Base-by-base conservation (phyloP, 805 yeast genomes). In the Metschnikowia cubensis region DNA sequence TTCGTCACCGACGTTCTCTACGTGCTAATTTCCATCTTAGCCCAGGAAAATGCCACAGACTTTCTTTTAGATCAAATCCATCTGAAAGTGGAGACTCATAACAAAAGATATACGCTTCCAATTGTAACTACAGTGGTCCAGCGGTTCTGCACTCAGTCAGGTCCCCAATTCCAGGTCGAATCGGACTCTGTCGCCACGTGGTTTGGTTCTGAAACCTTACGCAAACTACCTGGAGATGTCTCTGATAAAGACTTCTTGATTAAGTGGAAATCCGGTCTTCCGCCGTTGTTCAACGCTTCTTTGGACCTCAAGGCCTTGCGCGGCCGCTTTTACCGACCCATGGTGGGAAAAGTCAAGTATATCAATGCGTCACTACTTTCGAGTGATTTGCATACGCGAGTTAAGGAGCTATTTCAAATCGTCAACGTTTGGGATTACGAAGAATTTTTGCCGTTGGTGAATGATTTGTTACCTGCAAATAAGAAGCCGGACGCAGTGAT, bases 201-300 rank as follows among this genome's bases (percentile, higher is more conserved):
- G 87, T 81, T 80, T 57, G 96, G 96, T 0, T 60, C 79, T 2
- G 70, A 75, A 46, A 69, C 83, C 0, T 68, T 88, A 47, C 53
- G 51, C 36, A 50, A 48, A 11, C 29, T 52, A 36, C 47, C 56
- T 6, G 42, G 33, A 6, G 47, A 57, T 2, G 42, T 52, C 5
- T 49, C 57, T 14, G 55, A 56, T 0, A 79, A 80, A 37, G 89
- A 85, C 51, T 81, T 89, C 59, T 59, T 83, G 51, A 74, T 86
- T 44, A 76, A 77, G 47, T 80, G 91, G 83, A 80, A 82, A 57
- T 71, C 83, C 1, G 68, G 76, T 5, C 72, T 87, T 38, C 91
- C 94, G 2, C 77, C 81, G 7, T 77, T 81, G 64, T 77, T 81
- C 69, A 81, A 78, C 44, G 77, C 84, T 38, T 77, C 84, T 17